Percentiles rank a stretch among this genome's conserved stretches.
Evolutionary conservation across 495 filamentous ascomycete species (phyloP).

Genomic region (Tuber microsphaerosporum): DNA sequence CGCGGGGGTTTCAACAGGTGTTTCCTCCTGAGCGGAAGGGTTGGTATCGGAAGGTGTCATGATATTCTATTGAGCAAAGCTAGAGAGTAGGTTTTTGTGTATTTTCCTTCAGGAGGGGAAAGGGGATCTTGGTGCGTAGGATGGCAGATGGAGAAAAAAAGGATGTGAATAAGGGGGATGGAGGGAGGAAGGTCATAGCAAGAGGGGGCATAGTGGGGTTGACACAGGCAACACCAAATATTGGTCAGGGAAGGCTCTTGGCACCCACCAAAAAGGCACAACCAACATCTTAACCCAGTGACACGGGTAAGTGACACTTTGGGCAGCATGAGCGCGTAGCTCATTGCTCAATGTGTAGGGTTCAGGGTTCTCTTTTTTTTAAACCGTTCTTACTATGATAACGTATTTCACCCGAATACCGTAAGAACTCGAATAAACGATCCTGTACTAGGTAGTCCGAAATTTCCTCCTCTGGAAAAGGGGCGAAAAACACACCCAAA

Average conservation of each 20-base stretch:
- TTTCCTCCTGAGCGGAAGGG: slow-evolving; percentile 34
- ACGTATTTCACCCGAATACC: too few species aligned
- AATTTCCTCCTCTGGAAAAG: too few species aligned
- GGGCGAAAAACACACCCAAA: too few species aligned
- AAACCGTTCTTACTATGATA: not conserved
- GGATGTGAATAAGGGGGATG: slow-evolving; percentile 4
- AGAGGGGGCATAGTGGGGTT: slow-evolving; percentile 3
- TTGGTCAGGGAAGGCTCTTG: not conserved
- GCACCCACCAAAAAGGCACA: not conserved
- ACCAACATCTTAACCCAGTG: not conserved
- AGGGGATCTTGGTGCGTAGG: not conserved
- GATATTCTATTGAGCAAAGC: slow-evolving; percentile 1
- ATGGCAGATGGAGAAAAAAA: slow-evolving; percentile 5
- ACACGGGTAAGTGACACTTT: not conserved
- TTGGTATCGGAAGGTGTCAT: slow-evolving; percentile 30
- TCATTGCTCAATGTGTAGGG: not conserved
- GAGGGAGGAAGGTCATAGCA: not conserved
- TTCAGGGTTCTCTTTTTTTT: not conserved
- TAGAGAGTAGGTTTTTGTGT: not conserved
- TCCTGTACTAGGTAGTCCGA: too few species aligned
- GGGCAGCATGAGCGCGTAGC: not conserved
- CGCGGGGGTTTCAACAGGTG: slow-evolving; percentile 20
- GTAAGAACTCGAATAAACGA: too few species aligned
- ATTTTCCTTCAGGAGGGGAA: not conserved
- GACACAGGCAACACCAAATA: not conserved